A percentile compares a stretch with the other conserved stretches of the same genome.
phyloP scores from a whole-genome alignment of 2,329 filamentous ascomycete species.

The Exophiala aquamarina region DNA sequence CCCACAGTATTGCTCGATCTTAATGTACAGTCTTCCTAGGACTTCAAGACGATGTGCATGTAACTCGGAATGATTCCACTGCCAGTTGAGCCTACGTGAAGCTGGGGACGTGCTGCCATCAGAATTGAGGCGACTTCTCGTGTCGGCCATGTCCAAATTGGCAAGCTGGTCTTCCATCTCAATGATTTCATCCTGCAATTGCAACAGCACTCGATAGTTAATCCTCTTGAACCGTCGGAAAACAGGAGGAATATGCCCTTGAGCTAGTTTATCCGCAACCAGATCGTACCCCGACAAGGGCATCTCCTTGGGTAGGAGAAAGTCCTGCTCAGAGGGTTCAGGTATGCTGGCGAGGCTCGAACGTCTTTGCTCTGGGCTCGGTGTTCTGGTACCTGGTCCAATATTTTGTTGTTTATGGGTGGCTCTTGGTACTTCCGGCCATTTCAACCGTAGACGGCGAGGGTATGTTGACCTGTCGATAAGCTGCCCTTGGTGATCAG shows the following conservation, averaged over 20 bases:
- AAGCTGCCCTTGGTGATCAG: slow-evolving; percentile 5
- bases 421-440: slow-evolving; percentile 18
- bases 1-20: slow-evolving; percentile 63
- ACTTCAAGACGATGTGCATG: slow-evolving; percentile 56
- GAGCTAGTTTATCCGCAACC: slow-evolving; percentile 57
- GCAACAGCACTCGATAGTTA: slow-evolving; percentile 77
- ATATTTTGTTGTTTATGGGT: slow-evolving; percentile 10
- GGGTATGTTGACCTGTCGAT: slow-evolving; percentile 3
- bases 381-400: slow-evolving; percentile 2
- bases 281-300: slow-evolving; percentile 54
- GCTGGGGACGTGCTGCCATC: slow-evolving; percentile 37
- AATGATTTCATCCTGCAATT: slow-evolving; percentile 80
- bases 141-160: slow-evolving; percentile 57
- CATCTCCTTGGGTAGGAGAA: neutral
- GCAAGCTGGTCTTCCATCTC: slow-evolving; percentile 78
- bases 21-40: slow-evolving; percentile 55
- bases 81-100: slow-evolving; percentile 42
- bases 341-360: neutral
- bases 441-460: slow-evolving; percentile 14
- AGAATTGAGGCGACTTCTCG: slow-evolving; percentile 34
- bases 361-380: slow-evolving; percentile 12
- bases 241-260: slow-evolving; percentile 54
- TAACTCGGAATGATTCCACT: slow-evolving; percentile 53
- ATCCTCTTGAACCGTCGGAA: slow-evolving; percentile 81
- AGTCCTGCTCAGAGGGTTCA: slow-evolving; percentile 4